Conservation (phyloP, 2,329 filamentous ascomycete species). For the Fusarium albidum region DNA sequence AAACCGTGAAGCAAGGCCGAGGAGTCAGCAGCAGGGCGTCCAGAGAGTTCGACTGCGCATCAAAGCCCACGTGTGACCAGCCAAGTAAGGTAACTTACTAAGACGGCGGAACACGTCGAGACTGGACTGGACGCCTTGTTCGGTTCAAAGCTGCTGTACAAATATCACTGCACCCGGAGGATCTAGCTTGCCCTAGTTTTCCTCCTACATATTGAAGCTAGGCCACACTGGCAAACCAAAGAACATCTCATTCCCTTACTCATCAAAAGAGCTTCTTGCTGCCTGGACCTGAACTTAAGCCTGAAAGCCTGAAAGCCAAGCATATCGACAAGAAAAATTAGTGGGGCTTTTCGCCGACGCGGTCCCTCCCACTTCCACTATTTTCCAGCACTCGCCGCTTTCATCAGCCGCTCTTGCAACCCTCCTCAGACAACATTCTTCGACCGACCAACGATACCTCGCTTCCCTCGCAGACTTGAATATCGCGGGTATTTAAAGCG, state of each 20-base stretch:
- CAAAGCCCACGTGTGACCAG: slow-evolving; percentile 27
- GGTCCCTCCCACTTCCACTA: slow-evolving; percentile 26
- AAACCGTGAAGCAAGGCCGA: slow-evolving; percentile 20
- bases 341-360: slow-evolving; percentile 27
- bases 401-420: slow-evolving; percentile 12
- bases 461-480: slow-evolving; percentile 12
- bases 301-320: slow-evolving; percentile 14
- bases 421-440: slow-evolving; percentile 19
- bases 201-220: neutral
- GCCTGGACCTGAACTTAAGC: neutral
- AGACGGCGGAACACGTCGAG: slow-evolving; percentile 7
- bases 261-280: slow-evolving; percentile 2
- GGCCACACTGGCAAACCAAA: neutral
- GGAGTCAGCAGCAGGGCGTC: slow-evolving; percentile 16
- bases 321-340: slow-evolving; percentile 18
- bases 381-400: slow-evolving; percentile 21
- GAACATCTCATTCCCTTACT: no score
- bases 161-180: slow-evolving; percentile 14
- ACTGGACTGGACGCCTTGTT: neutral
- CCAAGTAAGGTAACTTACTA: slow-evolving; percentile 29
- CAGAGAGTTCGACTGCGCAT: slow-evolving; percentile 1
- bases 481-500: slow-evolving; percentile 24
- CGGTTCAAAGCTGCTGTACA: slow-evolving; percentile 20
- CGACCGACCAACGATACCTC: slow-evolving; percentile 15
- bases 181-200: slow-evolving; percentile 6